A percentile compares a stretch with the other conserved stretches of the same genome.
Evolutionary conservation across 2,329 filamentous ascomycete genomes (phyloP).

Genomic region (Daldinia sp.): DNA sequence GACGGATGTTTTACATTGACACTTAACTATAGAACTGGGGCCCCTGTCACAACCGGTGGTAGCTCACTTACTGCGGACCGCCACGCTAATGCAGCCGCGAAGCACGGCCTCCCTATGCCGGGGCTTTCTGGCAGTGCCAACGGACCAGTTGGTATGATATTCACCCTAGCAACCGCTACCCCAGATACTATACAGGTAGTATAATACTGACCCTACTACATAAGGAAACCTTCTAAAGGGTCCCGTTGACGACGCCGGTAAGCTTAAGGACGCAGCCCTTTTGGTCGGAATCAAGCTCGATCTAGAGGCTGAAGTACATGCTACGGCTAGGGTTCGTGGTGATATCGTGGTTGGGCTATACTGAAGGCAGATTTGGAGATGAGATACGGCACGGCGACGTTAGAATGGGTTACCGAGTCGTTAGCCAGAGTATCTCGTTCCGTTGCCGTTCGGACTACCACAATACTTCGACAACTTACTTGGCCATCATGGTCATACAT

Average conservation of each 20-base stretch:
- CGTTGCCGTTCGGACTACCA: slow-evolving; percentile 14
- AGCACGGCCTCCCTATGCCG: slow-evolving; percentile 42
- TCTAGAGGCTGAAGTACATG: slow-evolving; percentile 68
- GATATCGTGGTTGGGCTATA: slow-evolving; percentile 68
- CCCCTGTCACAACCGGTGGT: slow-evolving; percentile 33
- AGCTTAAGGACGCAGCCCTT: slow-evolving; percentile 65
- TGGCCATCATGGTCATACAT: slow-evolving; percentile 16
- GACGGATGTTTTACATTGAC: neutral
- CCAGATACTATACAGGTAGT: neutral
- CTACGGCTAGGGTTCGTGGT: slow-evolving; percentile 67
- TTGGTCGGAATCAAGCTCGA: slow-evolving; percentile 70
- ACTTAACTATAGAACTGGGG: slow-evolving; percentile 38
- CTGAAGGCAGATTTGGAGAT: slow-evolving; percentile 44
- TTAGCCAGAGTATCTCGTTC: slow-evolving; percentile 10
- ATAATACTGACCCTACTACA: slow-evolving; percentile 1
- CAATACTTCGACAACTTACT: slow-evolving; percentile 3
- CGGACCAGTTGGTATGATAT: slow-evolving; percentile 40
- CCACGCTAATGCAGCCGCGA: slow-evolving; percentile 12
- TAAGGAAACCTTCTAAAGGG: slow-evolving; percentile 65
- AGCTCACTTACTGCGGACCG: slow-evolving; percentile 24
- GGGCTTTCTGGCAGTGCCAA: slow-evolving; percentile 44
- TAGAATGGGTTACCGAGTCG: slow-evolving; percentile 17
- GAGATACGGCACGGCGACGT: slow-evolving; percentile 20
- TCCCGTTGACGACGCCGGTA: slow-evolving; percentile 63
- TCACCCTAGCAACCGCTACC: neutral